phyloP scores from a whole-genome alignment of 208 protist species.

The Leishmania braziliensis region DNA sequence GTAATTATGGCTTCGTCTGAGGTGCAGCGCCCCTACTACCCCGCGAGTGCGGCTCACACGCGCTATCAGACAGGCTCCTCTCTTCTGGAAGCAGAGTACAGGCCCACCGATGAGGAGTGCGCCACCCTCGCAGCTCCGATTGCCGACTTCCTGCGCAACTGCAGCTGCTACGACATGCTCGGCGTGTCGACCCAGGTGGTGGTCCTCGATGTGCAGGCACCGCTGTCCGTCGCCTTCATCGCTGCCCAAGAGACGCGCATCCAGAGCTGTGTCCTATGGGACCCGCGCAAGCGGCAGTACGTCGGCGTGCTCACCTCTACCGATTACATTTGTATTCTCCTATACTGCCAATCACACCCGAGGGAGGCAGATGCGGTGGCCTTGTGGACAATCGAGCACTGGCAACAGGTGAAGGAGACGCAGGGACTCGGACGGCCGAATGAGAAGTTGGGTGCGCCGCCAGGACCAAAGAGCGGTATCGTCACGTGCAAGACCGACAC shows the following conservation, averaged over 20 bases:
- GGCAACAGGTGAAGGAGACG: conserved; percentile 39
- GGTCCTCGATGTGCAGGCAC: conserved; percentile 74
- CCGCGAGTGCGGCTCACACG: conserved; percentile 17
- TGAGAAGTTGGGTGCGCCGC: conserved; percentile 9
- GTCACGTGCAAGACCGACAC: conserved; percentile 71
- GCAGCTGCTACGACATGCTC: conserved; percentile 87
- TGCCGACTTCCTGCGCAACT: conserved; percentile 63
- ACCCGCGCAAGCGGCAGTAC: conserved; percentile 49
- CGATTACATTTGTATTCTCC: conserved; percentile 88
- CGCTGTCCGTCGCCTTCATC: conserved; percentile 83
- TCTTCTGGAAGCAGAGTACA: conserved; percentile 54
- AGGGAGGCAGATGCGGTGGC: conserved; percentile 60
- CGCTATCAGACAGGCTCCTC: conserved; percentile 24
- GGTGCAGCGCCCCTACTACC: conserved; percentile 39
- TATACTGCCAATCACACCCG: conserved; percentile 74
- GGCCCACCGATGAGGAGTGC: conserved; percentile 63
- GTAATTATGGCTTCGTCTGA: conserved; percentile 33
- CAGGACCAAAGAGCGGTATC: conserved; percentile 19
- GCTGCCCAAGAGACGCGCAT: conserved; percentile 87
- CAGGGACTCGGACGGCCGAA: conserved; percentile 28
- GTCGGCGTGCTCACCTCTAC: conserved; percentile 81
- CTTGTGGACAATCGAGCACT: conserved; percentile 71
- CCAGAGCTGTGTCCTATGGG: conserved; percentile 83
- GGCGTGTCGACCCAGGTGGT: conserved; percentile 88
- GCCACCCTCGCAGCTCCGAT: conserved; percentile 62